Base-by-base conservation (phyloP, 352 stramenopile genomes). In the Pythium coloratum region DNA sequence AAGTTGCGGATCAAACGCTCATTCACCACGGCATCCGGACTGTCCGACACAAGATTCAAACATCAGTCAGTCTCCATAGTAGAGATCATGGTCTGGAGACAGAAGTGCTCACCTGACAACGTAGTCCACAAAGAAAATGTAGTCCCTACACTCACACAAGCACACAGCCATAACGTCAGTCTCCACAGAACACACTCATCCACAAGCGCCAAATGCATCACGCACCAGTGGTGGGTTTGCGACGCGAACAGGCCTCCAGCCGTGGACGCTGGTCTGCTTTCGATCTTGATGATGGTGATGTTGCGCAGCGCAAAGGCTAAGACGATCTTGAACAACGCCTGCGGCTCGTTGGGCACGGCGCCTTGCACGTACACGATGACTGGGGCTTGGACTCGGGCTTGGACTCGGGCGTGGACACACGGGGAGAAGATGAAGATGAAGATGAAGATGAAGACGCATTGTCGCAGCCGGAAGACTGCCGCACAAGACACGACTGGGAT, bases 61-160 rank as follows among this genome's bases (percentile, higher is more conserved):
- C 40, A 47, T n/a, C 5, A 50, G 42, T 32, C 24, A 58, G 42
- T 49, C 26, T 55, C 32, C 30, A 46, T 2, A 64, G n/a, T 36
- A 44, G 46, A 14, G 65, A 34, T 3, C 1, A 30, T 3, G 28
- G 16, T 26, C 18, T n/a, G 28, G 40, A 2, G 26, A 55, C 18
- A 12, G 18, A 9, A 44, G 32, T 10, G 7, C 76, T 12, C 71
- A 79, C 66, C 76, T 89, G 10, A 82, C 78, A 24, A 89, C 79
- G 67, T 85, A 90, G 68, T 92, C 83, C 28, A 92, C 79, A 55
- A 89, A 92, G 66, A 92, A 92, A 64, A 92, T 90, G 66, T 91
- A 91, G 56, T 91, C 81, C 81, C 80, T 88, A 55, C 34, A 71
- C 20, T 24, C 20, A 24, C 20, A 24, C 20, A 24, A 24, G 20